A percentile compares a stretch with the other conserved stretches of the same genome.
phyloP scores from a whole-genome alignment of 805 yeast genomes.

The Pichia californica region DNA sequence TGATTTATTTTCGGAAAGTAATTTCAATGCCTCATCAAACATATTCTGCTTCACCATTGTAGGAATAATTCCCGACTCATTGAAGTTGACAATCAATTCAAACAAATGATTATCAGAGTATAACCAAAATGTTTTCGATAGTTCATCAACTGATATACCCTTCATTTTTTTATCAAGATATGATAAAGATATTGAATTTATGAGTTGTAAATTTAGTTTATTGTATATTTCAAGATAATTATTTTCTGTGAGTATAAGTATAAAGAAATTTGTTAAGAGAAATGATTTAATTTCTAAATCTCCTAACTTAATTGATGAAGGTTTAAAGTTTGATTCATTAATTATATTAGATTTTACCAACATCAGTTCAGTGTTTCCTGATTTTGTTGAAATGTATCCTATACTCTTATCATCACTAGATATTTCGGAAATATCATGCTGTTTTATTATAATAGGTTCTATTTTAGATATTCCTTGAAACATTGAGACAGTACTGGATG shows the following conservation, averaged over 20 bases:
- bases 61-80: slow-evolving; percentile 71
- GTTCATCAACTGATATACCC: slow-evolving; percentile 46
- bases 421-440: background rate
- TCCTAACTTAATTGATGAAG: slow-evolving; percentile 7
- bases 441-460: slow-evolving; percentile 15
- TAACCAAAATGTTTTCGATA: slow-evolving; percentile 66
- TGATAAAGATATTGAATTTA: slow-evolving; percentile 30
- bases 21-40: slow-evolving; percentile 60
- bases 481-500: slow-evolving; percentile 9
- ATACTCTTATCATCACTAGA: slow-evolving; percentile 2
- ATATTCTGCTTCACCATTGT: slow-evolving; percentile 42
- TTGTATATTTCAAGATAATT: slow-evolving; percentile 40
- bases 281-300: slow-evolving; percentile 29
- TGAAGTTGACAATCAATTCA: slow-evolving; percentile 67
- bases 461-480: slow-evolving; percentile 15
- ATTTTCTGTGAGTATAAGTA: slow-evolving; percentile 38
- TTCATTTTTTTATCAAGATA: slow-evolving; percentile 31
- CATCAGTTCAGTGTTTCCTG: too few species aligned
- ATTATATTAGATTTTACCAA: slow-evolving; percentile 17
- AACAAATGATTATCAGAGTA: slow-evolving; percentile 53
- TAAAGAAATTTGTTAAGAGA: slow-evolving; percentile 47
- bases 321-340: slow-evolving; percentile 18
- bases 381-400: background rate
- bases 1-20: slow-evolving; percentile 3
- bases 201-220: slow-evolving; percentile 44